These are phyloP conservation scores for Thielaviopsis euricoi DNA, from an alignment of 2,329 filamentous ascomycete genomes.

Conservation along the genomic window DNA sequence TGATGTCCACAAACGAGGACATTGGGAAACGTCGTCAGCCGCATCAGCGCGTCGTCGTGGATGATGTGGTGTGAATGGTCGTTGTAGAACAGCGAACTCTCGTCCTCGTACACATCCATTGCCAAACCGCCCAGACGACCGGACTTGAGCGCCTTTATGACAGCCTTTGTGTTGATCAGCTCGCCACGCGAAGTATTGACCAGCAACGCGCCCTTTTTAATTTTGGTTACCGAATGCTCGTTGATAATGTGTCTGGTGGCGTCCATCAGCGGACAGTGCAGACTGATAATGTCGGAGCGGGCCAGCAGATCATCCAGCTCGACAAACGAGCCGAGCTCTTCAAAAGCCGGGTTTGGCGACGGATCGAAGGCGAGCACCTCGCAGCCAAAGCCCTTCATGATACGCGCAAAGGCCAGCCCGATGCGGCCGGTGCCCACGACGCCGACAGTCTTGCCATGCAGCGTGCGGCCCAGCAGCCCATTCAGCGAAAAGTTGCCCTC, in stretches of 20 bases:
- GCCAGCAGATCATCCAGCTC: constrained; percentile 37
- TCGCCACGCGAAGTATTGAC: constrained; percentile 54
- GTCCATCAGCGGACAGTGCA: constrained; percentile 50
- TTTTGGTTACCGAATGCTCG: constrained; percentile 30
- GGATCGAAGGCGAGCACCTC: constrained; percentile 44
- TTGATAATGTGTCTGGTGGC: constrained; percentile 46
- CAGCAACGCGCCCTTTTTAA: constrained; percentile 44
- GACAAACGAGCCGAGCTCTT: constrained; percentile 32
- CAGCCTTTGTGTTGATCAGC: constrained; percentile 41
- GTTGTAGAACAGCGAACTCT: constrained; percentile 46
- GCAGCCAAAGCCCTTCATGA: constrained; percentile 50
- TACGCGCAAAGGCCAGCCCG: constrained; percentile 42
- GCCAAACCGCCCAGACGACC: constrained; percentile 44
- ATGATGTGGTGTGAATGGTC: constrained; percentile 50
- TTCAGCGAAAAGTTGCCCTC: constrained; percentile 53
- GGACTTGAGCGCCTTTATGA: constrained; percentile 43
- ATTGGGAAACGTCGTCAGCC: constrained; percentile 51
- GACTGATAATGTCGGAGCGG: constrained; percentile 42
- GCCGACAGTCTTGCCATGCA: constrained; percentile 49
- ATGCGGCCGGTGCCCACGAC: constrained; percentile 50
- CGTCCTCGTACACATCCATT: constrained; percentile 52
- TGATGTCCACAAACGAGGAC: constrained; percentile 52
- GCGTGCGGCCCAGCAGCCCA: constrained; percentile 43
- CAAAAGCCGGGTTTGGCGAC: constrained; percentile 31
- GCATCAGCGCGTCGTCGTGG: constrained; percentile 48